These are phyloP conservation scores for Ceratocystis ficicola DNA, from an alignment of 2,329 filamentous ascomycete genomes.

Conservation along the genomic window DNA sequence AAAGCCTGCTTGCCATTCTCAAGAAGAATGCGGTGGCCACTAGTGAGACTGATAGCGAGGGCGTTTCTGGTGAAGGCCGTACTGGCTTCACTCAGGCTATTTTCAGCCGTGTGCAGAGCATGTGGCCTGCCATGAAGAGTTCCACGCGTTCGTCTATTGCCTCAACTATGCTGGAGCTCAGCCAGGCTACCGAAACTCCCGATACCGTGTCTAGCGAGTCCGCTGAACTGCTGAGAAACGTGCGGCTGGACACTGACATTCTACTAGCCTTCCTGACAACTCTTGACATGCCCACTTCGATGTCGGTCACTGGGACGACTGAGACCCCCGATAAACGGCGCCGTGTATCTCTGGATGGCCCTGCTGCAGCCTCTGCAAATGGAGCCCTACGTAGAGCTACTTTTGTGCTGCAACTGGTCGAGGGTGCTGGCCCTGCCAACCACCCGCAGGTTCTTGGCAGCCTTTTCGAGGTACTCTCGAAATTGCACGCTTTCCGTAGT, in stretches of 20 bases:
- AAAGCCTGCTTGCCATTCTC: constrained; percentile 40
- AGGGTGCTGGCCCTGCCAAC: constrained; percentile 61
- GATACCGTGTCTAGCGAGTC: constrained; percentile 38
- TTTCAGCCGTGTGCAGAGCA: constrained; percentile 55
- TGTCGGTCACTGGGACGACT: constrained; percentile 50
- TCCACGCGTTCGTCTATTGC: constrained; percentile 49
- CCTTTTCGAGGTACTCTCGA: constrained; percentile 73
- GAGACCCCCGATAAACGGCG: constrained; percentile 52
- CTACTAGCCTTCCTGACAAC: constrained; percentile 61
- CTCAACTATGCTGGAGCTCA: constrained; percentile 50
- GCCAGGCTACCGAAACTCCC: constrained; percentile 35
- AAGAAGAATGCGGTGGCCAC: constrained; percentile 25
- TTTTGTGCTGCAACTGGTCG: constrained; percentile 77
- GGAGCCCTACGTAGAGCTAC: constrained; percentile 64
- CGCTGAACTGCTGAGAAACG: constrained; percentile 57
- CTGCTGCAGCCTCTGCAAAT: constrained; percentile 17
- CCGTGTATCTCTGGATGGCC: constrained; percentile 31
- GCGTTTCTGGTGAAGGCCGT: constrained; percentile 31
- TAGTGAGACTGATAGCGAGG: constrained; percentile 28
- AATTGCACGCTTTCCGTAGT: constrained; percentile 72
- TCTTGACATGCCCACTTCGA: constrained; percentile 59
- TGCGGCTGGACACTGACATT: constrained; percentile 61
- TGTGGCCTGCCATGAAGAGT: constrained; percentile 62
- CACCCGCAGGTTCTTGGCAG: constrained; percentile 66
- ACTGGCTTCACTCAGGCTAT: constrained; percentile 48